These are phyloP conservation scores for Sarcomyxa edulis DNA, from an alignment of 768 basidiomycete genomes.

Conservation along the genomic window DNA sequence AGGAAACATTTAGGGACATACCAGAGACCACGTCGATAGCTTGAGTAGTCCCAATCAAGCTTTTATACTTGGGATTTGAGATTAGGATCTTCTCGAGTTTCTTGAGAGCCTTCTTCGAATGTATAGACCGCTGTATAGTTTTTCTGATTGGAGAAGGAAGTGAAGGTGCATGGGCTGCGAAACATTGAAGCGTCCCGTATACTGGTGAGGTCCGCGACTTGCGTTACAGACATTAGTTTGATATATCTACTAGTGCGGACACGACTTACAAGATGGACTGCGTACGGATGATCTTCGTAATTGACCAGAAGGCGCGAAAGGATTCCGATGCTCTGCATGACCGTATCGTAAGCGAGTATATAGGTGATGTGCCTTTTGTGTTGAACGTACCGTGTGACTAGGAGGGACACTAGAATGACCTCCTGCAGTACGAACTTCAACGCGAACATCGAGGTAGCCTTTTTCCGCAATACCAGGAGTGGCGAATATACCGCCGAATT, in stretches of 20 bases:
- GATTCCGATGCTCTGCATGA: constrained; percentile 68
- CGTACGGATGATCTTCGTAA: constrained; percentile 62
- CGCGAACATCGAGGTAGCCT: constrained; percentile 56
- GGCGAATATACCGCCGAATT: constrained; percentile 52
- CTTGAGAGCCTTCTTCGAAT: constrained; percentile 46
- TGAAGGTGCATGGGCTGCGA: constrained; percentile 54
- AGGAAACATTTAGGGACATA: no score
- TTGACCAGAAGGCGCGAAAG: constrained; percentile 65
- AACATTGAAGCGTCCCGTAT: constrained; percentile 62
- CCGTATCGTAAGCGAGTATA: no score
- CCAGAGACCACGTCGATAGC: constrained; percentile 74
- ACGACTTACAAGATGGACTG: constrained; percentile 41
- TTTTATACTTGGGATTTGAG: constrained; percentile 33
- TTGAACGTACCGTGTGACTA: constrained; percentile 60
- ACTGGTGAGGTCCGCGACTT: constrained; percentile 53
- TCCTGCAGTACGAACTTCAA: constrained; percentile 64
- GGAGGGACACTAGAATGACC: constrained; percentile 89
- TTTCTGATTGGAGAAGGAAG: constrained; percentile 43
- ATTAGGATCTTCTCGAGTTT: constrained; percentile 43
- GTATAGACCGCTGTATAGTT: constrained; percentile 39
- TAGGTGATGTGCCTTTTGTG: no score
- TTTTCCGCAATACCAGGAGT: constrained; percentile 68
- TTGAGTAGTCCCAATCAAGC: constrained; percentile 64
- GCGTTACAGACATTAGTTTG: not conserved
- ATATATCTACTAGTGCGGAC: not conserved